Evolutionary conservation across 345 rosid genomes (phyloP).

Genomic region (Theobroma cacao): DNA sequence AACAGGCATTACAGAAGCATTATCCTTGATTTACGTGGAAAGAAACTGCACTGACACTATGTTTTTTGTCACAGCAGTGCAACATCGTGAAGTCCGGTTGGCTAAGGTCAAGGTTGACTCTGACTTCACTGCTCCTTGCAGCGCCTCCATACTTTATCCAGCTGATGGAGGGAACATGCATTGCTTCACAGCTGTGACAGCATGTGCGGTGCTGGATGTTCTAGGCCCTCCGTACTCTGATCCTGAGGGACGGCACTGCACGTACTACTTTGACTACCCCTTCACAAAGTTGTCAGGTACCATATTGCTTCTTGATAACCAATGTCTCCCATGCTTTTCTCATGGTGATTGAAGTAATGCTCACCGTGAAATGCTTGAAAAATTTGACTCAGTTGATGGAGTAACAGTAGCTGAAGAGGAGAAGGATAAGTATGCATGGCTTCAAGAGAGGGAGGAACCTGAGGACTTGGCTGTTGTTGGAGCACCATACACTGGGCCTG

Average conservation of each 20-base stretch:
- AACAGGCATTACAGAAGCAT: neutral
- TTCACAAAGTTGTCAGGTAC: conserved; percentile 50
- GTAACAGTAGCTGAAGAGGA: conserved; percentile 50
- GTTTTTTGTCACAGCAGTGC: conserved; percentile 33
- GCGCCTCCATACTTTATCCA: conserved; percentile 78
- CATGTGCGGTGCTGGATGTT: conserved; percentile 90
- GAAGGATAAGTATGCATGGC: conserved; percentile 62
- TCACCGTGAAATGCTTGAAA: neutral
- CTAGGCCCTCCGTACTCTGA: conserved; percentile 87
- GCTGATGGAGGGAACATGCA: conserved; percentile 97
- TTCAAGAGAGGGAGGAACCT: conserved; percentile 60
- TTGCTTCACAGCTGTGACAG: conserved; percentile 76
- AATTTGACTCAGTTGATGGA: conserved; percentile 34
- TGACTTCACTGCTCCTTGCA: conserved; percentile 69
- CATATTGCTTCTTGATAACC: neutral
- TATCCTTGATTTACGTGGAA: neutral
- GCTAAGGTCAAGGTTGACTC: conserved; percentile 78
- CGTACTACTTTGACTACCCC: conserved; percentile 64
- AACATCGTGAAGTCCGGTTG: conserved; percentile 45
- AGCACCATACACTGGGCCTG: conserved; percentile 53
- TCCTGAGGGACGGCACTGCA: conserved; percentile 78
- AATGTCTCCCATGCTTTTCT: neutral
- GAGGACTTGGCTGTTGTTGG: conserved; percentile 51
- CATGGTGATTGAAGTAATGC: neutral
- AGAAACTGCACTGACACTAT: neutral